Conservation (phyloP, 352 stramenopile species). For the Globisporangium sylvaticum region DNA sequence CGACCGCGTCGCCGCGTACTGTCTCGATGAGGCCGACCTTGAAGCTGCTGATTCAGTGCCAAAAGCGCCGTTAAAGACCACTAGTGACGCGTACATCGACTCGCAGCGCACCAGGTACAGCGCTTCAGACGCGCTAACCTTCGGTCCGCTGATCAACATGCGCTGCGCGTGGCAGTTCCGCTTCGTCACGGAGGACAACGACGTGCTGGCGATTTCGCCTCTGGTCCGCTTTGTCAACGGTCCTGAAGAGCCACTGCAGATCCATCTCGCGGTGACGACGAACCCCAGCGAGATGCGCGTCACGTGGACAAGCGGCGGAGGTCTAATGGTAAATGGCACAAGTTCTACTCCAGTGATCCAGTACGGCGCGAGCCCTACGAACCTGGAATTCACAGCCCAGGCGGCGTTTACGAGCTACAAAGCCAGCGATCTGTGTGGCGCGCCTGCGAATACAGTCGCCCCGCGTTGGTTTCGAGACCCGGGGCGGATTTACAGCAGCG, state of each 20-base stretch:
- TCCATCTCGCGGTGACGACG: constrained; percentile 13
- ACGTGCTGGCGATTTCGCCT: constrained; percentile 30
- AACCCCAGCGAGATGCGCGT: constrained; percentile 38
- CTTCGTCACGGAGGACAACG: constrained; percentile 23
- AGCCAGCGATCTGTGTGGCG: constrained; percentile 15
- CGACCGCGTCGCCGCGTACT: constrained; percentile 19
- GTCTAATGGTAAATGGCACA: constrained; percentile 9
- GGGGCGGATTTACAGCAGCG: constrained; percentile 10
- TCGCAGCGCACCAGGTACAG: constrained; percentile 2
- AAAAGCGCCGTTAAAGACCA: background rate
- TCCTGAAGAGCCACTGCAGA: constrained; percentile 30
- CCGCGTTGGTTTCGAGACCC: constrained; percentile 14
- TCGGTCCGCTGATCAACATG: constrained; percentile 29
- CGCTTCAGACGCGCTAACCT: constrained; percentile 1
- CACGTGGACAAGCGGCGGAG: constrained; percentile 45
- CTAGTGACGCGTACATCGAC: constrained; percentile 16
- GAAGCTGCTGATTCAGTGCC: background rate
- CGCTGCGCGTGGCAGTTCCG: constrained; percentile 28
- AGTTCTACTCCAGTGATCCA: constrained; percentile 24
- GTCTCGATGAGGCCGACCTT: constrained; percentile 6
- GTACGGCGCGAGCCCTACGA: constrained; percentile 26
- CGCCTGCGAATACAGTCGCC: constrained; percentile 9
- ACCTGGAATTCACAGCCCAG: constrained; percentile 10
- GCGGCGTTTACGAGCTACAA: constrained; percentile 14
- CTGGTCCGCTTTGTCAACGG: constrained; percentile 35